Evolutionary conservation across 2,329 filamentous ascomycete genomes (phyloP), one percentile per base, ranked within the genome.

Genomic region (Neopestalotiopsis rosae): DNA sequence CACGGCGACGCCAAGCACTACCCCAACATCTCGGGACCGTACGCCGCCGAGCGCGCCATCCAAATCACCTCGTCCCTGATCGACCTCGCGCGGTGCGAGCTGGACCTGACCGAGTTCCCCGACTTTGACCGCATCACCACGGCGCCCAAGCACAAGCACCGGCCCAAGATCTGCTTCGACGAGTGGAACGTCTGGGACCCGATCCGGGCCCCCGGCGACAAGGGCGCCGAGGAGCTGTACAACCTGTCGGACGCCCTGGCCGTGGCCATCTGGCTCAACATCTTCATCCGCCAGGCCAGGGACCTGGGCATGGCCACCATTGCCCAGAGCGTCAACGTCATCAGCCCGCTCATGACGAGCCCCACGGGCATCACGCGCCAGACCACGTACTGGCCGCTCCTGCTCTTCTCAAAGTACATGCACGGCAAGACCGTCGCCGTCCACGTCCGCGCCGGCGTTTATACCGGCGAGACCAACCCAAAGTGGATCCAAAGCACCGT

Each of bases 131-230:
- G 34, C 17, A 67, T 67, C 52, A 42, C 14, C 6, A 59, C 65
- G 10, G 38, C 17, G 52, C 65, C 65, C 17, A 13, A 10, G 24
- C 45, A 30, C n/a, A 14, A 30, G n/a, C 30, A 67, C 17, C 52
- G 65, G 49, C 52, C 89, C 61, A 91, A 86, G 65, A 93, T 95
- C 77, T 94, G 92, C 83, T 94, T 94, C 76, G 92, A 95, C 77
- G 92, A 94, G 79, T 94, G 92, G 92, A 95, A 94, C 77, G 92
- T 94, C 9, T 95, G 92, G 92, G 91, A 94, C 74, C 91, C 91
- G 0, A 83, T 86, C 66, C 88, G 92, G 9, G 92, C 92, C 0
- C 91, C 91, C 0, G 92, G 92, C 17, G 89, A 92, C 74, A 79
- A 87, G 70, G 92, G 92, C 17, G 92, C 90, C 5, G 92, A 94